Conservation (phyloP, 192 early-diverging fungal species). For the Rhizophlyctis rosea region DNA sequence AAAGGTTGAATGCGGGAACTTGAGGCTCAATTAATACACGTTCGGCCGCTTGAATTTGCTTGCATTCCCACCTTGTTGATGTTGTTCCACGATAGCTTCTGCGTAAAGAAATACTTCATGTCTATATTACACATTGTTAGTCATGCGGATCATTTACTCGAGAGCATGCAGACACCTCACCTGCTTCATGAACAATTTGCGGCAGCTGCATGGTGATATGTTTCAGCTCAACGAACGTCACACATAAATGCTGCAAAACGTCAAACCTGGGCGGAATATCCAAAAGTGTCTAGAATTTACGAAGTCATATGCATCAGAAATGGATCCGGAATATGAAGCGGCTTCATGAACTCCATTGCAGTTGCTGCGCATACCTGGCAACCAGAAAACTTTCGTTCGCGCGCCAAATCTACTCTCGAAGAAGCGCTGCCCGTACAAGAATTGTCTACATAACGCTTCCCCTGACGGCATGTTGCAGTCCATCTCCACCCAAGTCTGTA, state of each 20-base stretch:
- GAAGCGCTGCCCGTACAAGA: conserved; percentile 88
- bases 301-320: background rate
- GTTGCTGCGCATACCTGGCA: conserved; percentile 93
- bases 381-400: conserved; percentile 74
- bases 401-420: conserved; percentile 64
- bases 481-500: conserved; percentile 93
- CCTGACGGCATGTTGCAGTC: conserved; percentile 97
- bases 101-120: conserved; percentile 95
- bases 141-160: background rate
- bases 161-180: conserved; percentile 17
- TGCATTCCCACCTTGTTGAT: conserved; percentile 82
- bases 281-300: conserved; percentile 23
- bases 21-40: no score
- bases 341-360: no score
- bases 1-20: conserved; percentile 95
- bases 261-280: conserved; percentile 24
- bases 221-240: no score
- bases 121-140: background rate
- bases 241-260: background rate
- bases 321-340: no score
- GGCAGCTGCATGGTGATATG: conserved; percentile 63
- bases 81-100: conserved; percentile 99
- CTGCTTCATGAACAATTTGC: conserved; percentile 79
- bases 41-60: no score
- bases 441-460: conserved; percentile 91